A percentile compares a stretch with the other conserved stretches of the same genome.
phyloP scores from a whole-genome alignment of 2,329 filamentous ascomycete species.

The Colletotrichum spaethianum region DNA sequence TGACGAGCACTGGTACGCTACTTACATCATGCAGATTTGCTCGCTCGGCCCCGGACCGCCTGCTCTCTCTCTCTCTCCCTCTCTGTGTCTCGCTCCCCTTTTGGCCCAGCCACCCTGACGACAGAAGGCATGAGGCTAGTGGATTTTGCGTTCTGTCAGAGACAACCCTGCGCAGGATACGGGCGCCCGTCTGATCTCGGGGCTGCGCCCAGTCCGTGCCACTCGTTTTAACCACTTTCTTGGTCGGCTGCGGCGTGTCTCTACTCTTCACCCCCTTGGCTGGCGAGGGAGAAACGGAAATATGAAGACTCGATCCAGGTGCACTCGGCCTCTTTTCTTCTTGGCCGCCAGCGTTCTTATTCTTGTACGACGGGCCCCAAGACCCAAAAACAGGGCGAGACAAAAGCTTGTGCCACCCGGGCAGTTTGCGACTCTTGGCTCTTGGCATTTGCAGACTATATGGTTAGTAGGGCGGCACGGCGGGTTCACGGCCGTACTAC shows the following conservation, averaged over 20 bases:
- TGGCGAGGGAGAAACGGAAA: neutral
- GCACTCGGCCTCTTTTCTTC: neutral
- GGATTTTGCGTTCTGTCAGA: neutral
- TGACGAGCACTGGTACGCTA: neutral
- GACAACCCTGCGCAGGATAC: neutral
- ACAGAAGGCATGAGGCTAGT: neutral
- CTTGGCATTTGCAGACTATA: neutral
- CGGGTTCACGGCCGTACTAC: neutral
- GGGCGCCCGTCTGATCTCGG: constrained; percentile 10
- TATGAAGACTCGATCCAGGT: neutral
- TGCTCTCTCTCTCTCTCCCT: neutral
- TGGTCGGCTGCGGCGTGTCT: neutral
- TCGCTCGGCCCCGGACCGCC: constrained; percentile 10
- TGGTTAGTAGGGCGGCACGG: neutral
- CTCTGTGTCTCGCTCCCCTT: neutral
- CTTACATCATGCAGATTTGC: constrained; percentile 1
- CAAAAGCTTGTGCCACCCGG: neutral
- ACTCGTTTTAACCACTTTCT: neutral
- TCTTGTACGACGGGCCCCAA: neutral
- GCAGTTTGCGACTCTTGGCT: neutral
- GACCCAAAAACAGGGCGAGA: neutral
- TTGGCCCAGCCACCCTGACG: neutral
- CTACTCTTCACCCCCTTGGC: neutral
- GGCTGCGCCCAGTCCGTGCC: constrained; percentile 10
- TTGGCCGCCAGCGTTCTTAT: neutral